Conservation (phyloP, 108 stramenopile genomes). For the Nitzschia sp. region DNA sequence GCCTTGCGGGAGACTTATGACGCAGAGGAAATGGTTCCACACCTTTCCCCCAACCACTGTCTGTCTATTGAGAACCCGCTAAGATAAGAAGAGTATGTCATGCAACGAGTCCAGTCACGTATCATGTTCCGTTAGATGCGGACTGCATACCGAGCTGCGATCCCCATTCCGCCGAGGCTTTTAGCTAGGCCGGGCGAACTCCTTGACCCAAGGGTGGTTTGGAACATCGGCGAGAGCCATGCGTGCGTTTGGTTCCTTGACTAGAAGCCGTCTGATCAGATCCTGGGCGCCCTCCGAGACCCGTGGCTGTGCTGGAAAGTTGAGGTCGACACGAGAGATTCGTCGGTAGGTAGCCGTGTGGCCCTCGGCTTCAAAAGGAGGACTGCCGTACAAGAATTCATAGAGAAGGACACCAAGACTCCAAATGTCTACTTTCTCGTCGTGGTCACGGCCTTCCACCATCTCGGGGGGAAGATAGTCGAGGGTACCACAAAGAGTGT, state of each 20-base stretch:
- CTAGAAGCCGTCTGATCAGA: constrained; percentile 87
- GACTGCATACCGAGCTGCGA: no score
- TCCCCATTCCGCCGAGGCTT: no score
- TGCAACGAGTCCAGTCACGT: neutral
- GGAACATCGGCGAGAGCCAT: constrained; percentile 83
- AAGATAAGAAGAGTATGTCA: neutral
- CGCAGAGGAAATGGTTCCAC: neutral
- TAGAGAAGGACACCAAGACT: constrained; percentile 92
- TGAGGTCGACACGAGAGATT: constrained; percentile 92
- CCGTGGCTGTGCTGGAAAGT: constrained; percentile 70
- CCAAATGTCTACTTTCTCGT: constrained; percentile 93
- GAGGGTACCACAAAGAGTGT: constrained; percentile 97
- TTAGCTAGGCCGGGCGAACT: neutral
- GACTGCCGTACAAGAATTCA: constrained; percentile 94
- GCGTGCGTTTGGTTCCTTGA: constrained; percentile 90
- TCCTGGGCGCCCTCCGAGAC: constrained; percentile 94
- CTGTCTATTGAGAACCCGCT: neutral
- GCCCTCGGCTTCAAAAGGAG: constrained; percentile 97
- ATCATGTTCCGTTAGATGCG: neutral
- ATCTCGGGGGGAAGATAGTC: constrained; percentile 99
- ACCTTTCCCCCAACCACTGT: neutral
- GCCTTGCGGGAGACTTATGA: neutral
- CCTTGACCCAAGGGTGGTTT: constrained; percentile 90
- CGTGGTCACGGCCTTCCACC: constrained; percentile 94
- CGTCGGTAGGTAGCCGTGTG: constrained; percentile 93